Evolutionary conservation across 164 flowering plant genomes (phyloP).

Genomic region (Magnolia officinalis): DNA sequence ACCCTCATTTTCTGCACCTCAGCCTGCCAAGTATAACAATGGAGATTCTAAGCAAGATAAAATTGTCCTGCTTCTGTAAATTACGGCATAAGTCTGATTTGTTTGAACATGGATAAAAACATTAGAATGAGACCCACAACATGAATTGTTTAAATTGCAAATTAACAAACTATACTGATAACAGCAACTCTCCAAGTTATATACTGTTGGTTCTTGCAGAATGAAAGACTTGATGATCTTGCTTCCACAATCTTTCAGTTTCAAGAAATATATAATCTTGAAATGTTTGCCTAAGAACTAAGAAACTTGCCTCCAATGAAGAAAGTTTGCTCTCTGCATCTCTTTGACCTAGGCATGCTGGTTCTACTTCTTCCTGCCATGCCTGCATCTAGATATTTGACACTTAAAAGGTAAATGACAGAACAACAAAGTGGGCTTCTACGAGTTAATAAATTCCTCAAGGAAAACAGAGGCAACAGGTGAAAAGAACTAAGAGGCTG

Average conservation of each 20-base stretch:
- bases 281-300: constrained; percentile 2
- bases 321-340: constrained; percentile 92
- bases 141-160: background rate
- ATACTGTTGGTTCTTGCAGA: background rate
- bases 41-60: background rate
- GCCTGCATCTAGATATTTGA: constrained; percentile 64
- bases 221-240: background rate
- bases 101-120: background rate
- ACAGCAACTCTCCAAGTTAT: background rate
- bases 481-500: too few relatives aligned
- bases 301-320: constrained; percentile 69
- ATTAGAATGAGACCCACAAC: background rate
- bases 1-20: constrained; percentile 95
- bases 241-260: background rate
- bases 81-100: background rate
- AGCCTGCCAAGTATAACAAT: constrained; percentile 45
- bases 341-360: constrained; percentile 93
- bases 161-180: background rate
- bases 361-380: constrained; percentile 99
- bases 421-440: background rate
- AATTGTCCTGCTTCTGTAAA: background rate
- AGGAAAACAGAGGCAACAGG: too few relatives aligned
- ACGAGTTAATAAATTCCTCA: too few relatives aligned
- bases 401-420: background rate
- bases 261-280: too few relatives aligned